Conservation (phyloP, 2,329 filamentous ascomycete genomes). For the Aspergillus brasiliensis region DNA sequence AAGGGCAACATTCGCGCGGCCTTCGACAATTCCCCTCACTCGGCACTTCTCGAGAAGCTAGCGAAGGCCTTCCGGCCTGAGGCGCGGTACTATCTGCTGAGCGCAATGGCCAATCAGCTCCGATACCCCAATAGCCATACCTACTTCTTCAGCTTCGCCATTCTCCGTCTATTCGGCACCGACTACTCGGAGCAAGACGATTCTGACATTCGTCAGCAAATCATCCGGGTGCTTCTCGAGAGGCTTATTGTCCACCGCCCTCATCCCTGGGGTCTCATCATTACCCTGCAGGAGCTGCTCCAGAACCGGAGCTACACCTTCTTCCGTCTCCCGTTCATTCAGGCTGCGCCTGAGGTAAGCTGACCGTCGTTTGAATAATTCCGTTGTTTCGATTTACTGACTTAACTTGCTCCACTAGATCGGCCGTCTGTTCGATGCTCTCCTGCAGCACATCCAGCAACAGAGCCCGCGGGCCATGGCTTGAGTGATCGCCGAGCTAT, state of each 20-base stretch:
- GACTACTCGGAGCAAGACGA: slow-evolving; percentile 72
- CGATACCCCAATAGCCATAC: slow-evolving; percentile 88
- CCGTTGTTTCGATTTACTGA: slow-evolving; percentile 7
- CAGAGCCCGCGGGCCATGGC: slow-evolving; percentile 49
- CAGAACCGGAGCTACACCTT: slow-evolving; percentile 91
- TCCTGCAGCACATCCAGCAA: slow-evolving; percentile 50
- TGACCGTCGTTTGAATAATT: background rate
- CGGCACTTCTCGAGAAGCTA: slow-evolving; percentile 73
- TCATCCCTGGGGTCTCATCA: slow-evolving; percentile 92
- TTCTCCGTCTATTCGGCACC: slow-evolving; percentile 81
- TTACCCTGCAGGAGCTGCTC: slow-evolving; percentile 82
- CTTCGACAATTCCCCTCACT: slow-evolving; percentile 70
- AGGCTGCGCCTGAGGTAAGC: slow-evolving; percentile 79
- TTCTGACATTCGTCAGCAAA: slow-evolving; percentile 81
- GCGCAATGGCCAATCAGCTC: slow-evolving; percentile 86
- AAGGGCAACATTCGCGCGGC: slow-evolving; percentile 59
- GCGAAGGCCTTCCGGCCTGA: slow-evolving; percentile 74
- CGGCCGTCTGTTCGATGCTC: slow-evolving; percentile 48
- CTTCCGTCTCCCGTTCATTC: slow-evolving; percentile 91
- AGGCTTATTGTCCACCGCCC: slow-evolving; percentile 85
- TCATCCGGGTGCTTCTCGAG: slow-evolving; percentile 85
- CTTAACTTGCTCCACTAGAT: slow-evolving; percentile 31
- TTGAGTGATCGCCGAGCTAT: slow-evolving; percentile 22
- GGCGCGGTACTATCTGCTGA: slow-evolving; percentile 80
- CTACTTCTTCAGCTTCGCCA: slow-evolving; percentile 84